A percentile compares a stretch with the other conserved stretches of the same genome.
phyloP scores from a whole-genome alignment of 305 asterid species.

The Fraxinus baroniana region DNA sequence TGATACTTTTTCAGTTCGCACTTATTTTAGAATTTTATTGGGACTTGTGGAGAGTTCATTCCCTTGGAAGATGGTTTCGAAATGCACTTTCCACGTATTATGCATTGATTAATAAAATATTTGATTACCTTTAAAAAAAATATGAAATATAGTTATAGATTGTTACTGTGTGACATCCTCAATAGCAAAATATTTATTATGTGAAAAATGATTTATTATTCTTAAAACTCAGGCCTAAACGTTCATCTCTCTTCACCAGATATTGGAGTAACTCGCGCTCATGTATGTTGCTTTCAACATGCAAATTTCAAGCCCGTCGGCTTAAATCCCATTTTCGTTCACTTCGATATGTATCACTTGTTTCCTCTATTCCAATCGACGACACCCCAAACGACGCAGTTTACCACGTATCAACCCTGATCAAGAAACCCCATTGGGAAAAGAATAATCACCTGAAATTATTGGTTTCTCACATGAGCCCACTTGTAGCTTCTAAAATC shows the following conservation, averaged over 20 bases:
- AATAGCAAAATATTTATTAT: too few species aligned
- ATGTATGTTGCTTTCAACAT: constrained; percentile 39
- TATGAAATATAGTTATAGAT: too few species aligned
- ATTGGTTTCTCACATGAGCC: constrained; percentile 47
- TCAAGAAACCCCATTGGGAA: constrained; percentile 40
- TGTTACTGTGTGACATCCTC: too few species aligned
- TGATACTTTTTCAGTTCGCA: too few species aligned
- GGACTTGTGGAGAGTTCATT: too few species aligned
- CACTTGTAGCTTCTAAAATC: constrained; percentile 31
- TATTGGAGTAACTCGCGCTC: not conserved
- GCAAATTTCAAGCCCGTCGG: constrained; percentile 13
- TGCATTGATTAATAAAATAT: too few species aligned
- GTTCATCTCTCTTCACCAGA: not conserved
- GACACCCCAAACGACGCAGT: constrained; percentile 21
- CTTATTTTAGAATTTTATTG: too few species aligned
- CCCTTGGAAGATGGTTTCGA: too few species aligned
- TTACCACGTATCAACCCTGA: constrained; percentile 23
- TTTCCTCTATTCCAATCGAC: constrained; percentile 21
- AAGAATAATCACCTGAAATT: constrained; percentile 26
- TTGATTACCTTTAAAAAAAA: too few species aligned
- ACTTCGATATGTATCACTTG: constrained; percentile 22
- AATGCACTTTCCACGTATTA: too few species aligned
- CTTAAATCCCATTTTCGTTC: constrained; percentile 23
- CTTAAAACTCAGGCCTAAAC: not conserved
- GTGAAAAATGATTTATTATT: too few species aligned